Evolutionary conservation across 2,329 filamentous ascomycete species (phyloP), one percentile per base, ranked within the genome.

Genomic region (Nothophaeocryptopus gaeumannii): DNA sequence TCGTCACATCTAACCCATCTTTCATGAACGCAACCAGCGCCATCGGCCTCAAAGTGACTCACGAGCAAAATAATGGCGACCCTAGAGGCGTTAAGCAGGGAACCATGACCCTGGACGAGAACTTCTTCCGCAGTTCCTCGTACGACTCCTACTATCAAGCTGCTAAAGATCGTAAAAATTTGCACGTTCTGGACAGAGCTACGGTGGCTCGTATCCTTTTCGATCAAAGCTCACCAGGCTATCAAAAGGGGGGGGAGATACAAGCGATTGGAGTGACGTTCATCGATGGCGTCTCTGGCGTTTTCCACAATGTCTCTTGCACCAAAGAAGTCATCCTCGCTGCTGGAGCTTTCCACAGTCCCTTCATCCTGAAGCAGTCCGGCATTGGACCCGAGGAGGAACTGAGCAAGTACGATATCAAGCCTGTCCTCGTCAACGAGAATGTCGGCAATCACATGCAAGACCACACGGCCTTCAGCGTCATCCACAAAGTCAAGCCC

Each of bases 401-500:
- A 56, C 74, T 86, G 2, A 53, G 72, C n/a, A 70, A 72, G 48
- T 75, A 79, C 59, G 67, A 71, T 15, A 85, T 86, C 54, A 61
- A 73, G 1, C 67, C 79, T 0, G 57, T 83, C n/a, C 72, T 76
- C 8, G 74, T 84, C 50, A 78, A 81, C 1, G 77, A 78, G 1
- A 80, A 83, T 37, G 82, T 87, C 2, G 84, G 84, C 5, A 77
- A 78, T 51, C 82, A 86, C 67, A 72, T 87, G 3, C 72, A 82
- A 50, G 83, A 87, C 60, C 81, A 83, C 39, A 69, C 58, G 33
- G 62, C 68, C 55, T 75, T 80, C 14, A 64, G 53, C 12, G 48
- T 58, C n/a, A 45, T 56, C 15, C 54, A 63, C 32, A 51, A 47
- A 8, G 60, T 65, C n/a, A 59, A 62, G 32, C 58, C 60, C 5